Percentiles rank a stretch among this genome's conserved stretches.
phyloP scores from a whole-genome alignment of 257 asterid genomes.

The Scutellaria barbata region DNA sequence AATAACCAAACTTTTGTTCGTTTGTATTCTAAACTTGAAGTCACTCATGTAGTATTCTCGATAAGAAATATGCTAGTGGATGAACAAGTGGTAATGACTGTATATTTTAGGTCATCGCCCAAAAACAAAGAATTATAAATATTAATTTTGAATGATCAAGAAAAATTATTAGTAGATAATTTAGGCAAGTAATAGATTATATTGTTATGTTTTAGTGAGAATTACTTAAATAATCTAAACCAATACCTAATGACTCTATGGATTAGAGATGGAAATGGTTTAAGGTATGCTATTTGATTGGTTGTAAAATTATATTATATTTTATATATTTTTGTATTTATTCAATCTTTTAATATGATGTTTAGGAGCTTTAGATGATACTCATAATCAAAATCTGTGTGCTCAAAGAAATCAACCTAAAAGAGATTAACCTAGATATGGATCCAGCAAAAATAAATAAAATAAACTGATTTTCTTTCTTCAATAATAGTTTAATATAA shows the following conservation, averaged over 20 bases:
- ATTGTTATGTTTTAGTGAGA: background rate
- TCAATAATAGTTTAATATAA: too few relatives aligned
- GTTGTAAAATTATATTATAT: too few relatives aligned
- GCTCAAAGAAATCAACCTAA: too few relatives aligned
- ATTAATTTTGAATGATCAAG: background rate
- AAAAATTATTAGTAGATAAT: conserved; percentile 3
- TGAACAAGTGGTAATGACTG: conserved; percentile 1
- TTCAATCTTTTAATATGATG: too few relatives aligned
- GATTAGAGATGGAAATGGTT: background rate
- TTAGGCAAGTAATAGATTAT: background rate
- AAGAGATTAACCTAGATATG: too few relatives aligned
- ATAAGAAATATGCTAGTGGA: conserved; percentile 16
- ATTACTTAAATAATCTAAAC: background rate
- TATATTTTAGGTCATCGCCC: background rate
- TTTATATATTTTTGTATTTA: too few relatives aligned
- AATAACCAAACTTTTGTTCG: background rate
- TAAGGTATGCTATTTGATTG: too few relatives aligned
- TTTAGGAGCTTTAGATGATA: too few relatives aligned
- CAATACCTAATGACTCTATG: conserved; percentile 15
- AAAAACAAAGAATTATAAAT: conserved; percentile 1
- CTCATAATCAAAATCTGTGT: too few relatives aligned
- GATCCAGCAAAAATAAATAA: too few relatives aligned
- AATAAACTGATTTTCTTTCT: too few relatives aligned
- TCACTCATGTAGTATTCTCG: background rate
- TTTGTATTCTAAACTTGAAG: conserved; percentile 4